These are phyloP conservation scores for Ogataea trehaloabstinens DNA, from an alignment of 805 yeast species.

Conservation along the genomic window DNA sequence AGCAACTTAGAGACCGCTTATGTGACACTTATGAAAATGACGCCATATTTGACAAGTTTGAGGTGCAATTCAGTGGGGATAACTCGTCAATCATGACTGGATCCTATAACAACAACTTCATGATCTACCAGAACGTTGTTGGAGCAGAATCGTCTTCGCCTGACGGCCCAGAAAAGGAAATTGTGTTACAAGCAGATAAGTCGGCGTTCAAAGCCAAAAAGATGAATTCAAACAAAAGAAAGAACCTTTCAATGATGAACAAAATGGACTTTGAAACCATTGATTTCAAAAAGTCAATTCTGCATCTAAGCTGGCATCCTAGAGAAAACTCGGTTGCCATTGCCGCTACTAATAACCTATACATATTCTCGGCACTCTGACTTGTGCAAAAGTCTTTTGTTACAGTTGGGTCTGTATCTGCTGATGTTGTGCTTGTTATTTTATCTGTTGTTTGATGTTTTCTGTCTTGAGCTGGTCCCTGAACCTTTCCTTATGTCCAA, in stretches of 20 bases:
- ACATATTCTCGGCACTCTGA: conserved; percentile 74
- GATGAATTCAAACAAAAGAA: conserved; percentile 42
- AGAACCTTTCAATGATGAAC: conserved; percentile 43
- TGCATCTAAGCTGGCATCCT: conserved; percentile 99
- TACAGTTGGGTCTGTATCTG: neutral
- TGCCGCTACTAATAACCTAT: conserved; percentile 95
- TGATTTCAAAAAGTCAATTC: conserved; percentile 90
- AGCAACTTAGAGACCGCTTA: conserved; percentile 84
- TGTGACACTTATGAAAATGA: conserved; percentile 98
- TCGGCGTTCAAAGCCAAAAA: conserved; percentile 88
- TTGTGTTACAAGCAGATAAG: conserved; percentile 95
- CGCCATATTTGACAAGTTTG: conserved; percentile 97
- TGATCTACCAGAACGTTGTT: conserved; percentile 89
- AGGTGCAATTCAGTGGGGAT: conserved; percentile 93
- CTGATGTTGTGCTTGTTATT: neutral
- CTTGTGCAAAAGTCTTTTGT: too few species aligned
- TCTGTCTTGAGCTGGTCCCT: neutral
- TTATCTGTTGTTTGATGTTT: neutral
- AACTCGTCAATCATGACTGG: conserved; percentile 93
- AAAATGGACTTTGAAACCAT: conserved; percentile 75
- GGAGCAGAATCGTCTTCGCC: conserved; percentile 12
- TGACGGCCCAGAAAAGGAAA: conserved; percentile 48
- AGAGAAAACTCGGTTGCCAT: conserved; percentile 93
- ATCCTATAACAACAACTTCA: conserved; percentile 92
- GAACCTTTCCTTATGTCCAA: neutral